A percentile compares a stretch with the other conserved stretches of the same genome.
phyloP scores from a whole-genome alignment of 2,329 filamentous ascomycete species.

The Capronia americana region DNA sequence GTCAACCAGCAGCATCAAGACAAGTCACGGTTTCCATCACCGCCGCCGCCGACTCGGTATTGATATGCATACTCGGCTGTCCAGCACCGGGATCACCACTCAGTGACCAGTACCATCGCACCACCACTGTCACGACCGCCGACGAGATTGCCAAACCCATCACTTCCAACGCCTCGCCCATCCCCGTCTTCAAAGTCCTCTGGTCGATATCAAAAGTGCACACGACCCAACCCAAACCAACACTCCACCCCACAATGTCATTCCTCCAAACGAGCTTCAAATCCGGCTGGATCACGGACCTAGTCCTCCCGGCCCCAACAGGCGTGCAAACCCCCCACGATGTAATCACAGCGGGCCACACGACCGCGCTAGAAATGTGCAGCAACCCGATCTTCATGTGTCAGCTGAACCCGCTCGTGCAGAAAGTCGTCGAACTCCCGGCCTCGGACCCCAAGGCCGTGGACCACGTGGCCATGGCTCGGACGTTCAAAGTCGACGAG shows the following conservation, averaged over 20 bases:
- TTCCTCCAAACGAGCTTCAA: conserved; percentile 35
- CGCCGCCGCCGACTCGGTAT: too few relatives aligned
- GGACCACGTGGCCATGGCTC: conserved; percentile 19
- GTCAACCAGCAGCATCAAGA: neutral
- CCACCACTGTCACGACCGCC: too few relatives aligned
- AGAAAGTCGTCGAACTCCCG: conserved; percentile 21
- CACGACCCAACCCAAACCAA: neutral
- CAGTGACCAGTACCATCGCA: too few relatives aligned
- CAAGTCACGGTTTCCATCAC: neutral
- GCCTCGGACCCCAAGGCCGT: conserved; percentile 29
- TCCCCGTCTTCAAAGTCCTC: neutral
- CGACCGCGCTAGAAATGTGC: conserved; percentile 31
- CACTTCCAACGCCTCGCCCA: neutral
- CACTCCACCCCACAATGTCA: conserved; percentile 19
- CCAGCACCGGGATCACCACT: neutral
- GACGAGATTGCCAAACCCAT: neutral
- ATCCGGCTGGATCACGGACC: conserved; percentile 36
- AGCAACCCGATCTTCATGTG: conserved; percentile 30
- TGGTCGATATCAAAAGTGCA: neutral
- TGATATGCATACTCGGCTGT: neutral
- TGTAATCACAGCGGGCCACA: conserved; percentile 27
- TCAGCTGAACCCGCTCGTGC: conserved; percentile 30
- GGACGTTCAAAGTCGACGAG: conserved; percentile 25
- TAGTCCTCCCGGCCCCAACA: conserved; percentile 27
- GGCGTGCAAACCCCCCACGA: conserved; percentile 22